These are phyloP conservation scores for Halenospora varia DNA, from an alignment of 495 filamentous ascomycete genomes.

Conservation along the genomic window DNA sequence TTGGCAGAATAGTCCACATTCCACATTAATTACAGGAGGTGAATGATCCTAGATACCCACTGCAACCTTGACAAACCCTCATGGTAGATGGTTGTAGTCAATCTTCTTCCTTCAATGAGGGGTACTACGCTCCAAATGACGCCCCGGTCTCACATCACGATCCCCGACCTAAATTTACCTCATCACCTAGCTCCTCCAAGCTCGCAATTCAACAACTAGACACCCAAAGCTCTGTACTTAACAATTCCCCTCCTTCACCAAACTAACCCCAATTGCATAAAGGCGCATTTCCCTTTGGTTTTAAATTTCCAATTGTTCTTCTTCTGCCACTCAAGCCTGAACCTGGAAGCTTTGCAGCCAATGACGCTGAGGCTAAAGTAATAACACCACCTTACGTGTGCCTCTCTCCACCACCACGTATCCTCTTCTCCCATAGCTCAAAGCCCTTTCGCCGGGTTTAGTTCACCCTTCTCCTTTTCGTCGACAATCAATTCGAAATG, in stretches of 20 bases:
- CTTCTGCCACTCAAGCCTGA: no score
- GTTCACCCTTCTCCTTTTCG: background rate
- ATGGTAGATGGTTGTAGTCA: no score
- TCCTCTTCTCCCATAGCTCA: background rate
- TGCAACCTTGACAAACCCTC: no score
- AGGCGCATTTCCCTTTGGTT: background rate
- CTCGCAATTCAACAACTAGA: no score
- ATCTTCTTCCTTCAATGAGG: no score
- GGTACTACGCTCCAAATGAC: background rate
- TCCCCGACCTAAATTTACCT: background rate
- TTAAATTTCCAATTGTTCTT: no score
- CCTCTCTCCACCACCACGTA: background rate
- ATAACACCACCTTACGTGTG: slow-evolving; percentile 4
- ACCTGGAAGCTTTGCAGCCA: background rate
- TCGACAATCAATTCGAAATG: background rate
- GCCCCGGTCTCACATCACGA: background rate
- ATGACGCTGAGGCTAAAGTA: slow-evolving; percentile 1
- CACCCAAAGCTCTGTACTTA: background rate
- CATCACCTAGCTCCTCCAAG: background rate
- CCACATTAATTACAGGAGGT: background rate
- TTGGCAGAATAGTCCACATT: background rate
- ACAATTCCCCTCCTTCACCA: no score
- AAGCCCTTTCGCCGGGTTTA: background rate
- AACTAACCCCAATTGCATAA: background rate
- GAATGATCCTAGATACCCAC: no score